Conservation (phyloP, 2,329 filamentous ascomycete species). For the Ilyonectria robusta region DNA sequence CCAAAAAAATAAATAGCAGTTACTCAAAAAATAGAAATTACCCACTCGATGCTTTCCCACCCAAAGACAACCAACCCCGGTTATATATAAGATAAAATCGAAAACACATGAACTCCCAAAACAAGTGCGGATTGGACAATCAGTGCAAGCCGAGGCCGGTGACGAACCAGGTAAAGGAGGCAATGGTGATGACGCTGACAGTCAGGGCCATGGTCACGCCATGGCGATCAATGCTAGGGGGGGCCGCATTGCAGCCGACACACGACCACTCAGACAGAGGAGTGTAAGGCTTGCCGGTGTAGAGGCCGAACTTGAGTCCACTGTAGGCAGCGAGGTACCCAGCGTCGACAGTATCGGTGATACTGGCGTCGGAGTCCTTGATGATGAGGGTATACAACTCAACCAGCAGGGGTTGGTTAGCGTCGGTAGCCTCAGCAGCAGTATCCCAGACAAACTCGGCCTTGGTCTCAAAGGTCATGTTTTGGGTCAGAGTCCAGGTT, state of each 20-base stretch:
- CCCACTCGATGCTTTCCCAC: constrained; percentile 43
- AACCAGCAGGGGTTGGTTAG: constrained; percentile 63
- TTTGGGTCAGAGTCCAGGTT: constrained; percentile 74
- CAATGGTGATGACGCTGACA: constrained; percentile 69
- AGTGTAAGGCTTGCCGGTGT: constrained; percentile 66
- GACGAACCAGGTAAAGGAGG: constrained; percentile 77
- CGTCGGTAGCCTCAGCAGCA: constrained; percentile 59
- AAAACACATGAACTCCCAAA: constrained; percentile 35
- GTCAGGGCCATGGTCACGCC: constrained; percentile 65
- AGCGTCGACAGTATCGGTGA: constrained; percentile 65
- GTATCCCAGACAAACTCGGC: constrained; percentile 73
- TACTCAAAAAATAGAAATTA: constrained; percentile 30
- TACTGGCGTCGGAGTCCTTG: constrained; percentile 68
- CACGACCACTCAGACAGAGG: constrained; percentile 68
- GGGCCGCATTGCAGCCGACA: constrained; percentile 69
- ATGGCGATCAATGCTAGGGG: constrained; percentile 61
- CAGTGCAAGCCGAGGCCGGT: constrained; percentile 61
- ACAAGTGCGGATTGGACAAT: constrained; percentile 14
- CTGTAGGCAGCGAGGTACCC: constrained; percentile 69
- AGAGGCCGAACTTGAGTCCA: constrained; percentile 71
- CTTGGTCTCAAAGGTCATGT: constrained; percentile 70
- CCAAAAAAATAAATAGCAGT: constrained; percentile 24
- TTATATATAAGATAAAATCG: constrained; percentile 3
- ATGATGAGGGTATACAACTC: constrained; percentile 74
- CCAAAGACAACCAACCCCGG: constrained; percentile 29